Evolutionary conservation across 176 grass and related monocot genomes (phyloP), one percentile per base, ranked within the genome.

Genomic region (sorghum (Sorghum bicolor)): DNA sequence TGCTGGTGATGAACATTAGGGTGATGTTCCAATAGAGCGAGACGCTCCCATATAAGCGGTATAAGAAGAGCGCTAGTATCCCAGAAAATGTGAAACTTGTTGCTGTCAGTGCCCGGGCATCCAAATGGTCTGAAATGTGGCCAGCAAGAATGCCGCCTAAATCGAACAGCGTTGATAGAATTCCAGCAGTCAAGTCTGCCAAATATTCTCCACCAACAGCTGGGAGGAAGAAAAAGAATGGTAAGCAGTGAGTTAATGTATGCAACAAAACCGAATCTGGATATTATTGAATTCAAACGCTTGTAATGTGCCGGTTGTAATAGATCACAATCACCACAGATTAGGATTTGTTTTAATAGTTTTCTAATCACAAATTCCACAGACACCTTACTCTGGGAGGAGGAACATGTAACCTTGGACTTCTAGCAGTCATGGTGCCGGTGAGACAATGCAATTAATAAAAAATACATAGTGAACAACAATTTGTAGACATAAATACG

Each of bases 81-180:
- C 86, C 78, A 60, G 13, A 78, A 24, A 85, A 92, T 37, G 76
- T 92, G 66, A 92, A 92, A 58, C 53, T 82, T 68, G 90, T 86
- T 33, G 90, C 82, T 13, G 86, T 92, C 69, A 88, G 33, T 48
- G 90, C 90, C 4, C 90, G 78, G 44, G 86, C 90, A 40, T 88
- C 78, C 53, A 92, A 39, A 8, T 72, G 70, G 78, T 92, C 90
- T 8, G 90, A 92, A 78, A 92, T 86, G 66, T 92, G 78, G 14
- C 90, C 90, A 6, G 86, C 90, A 65, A 92, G 86, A 70, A 88
- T 88, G 31, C 90, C 86, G 0, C 90, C 90, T 5, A 88, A 60
- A 79, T 92, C 90, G 20, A 92, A 92, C 33, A 92, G 20, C 17
- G 90, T 92, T 41, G 90, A 92, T 41, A 92, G 71, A 1, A 48